Conservation (phyloP, 768 basidiomycete species). For the Mycena alexandri region DNA sequence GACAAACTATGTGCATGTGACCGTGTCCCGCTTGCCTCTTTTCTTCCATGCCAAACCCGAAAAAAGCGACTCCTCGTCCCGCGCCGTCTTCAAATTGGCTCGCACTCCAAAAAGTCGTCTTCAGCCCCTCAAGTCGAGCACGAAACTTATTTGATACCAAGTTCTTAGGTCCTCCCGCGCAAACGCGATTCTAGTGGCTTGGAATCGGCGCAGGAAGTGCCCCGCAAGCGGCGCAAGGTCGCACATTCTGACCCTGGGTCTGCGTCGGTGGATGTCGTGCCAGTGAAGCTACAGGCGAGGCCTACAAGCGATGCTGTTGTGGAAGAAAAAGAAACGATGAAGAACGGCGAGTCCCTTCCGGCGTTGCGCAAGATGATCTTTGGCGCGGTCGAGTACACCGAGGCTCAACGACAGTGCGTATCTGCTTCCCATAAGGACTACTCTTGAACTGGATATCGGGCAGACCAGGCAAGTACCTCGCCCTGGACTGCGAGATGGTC, state of each 20-base stretch:
- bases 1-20: no score
- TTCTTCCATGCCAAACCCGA: no score
- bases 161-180: conserved; percentile 18
- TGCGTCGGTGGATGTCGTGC: conserved; percentile 15
- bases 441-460: conserved; percentile 23
- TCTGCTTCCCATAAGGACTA: not conserved
- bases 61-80: no score
- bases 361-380: conserved; percentile 65
- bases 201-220: conserved; percentile 28
- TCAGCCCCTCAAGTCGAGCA: conserved; percentile 9
- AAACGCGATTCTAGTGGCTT: conserved; percentile 10
- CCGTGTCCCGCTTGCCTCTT: no score
- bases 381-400: conserved; percentile 57
- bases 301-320: not conserved
- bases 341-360: conserved; percentile 63
- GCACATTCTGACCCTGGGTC: conserved; percentile 33
- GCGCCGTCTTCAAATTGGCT: conserved; percentile 63
- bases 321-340: conserved; percentile 38
- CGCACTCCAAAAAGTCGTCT: conserved; percentile 62
- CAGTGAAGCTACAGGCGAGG: conserved; percentile 15
- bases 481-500: conserved; percentile 98
- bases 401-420: conserved; percentile 60
- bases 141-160: not conserved
- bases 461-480: conserved; percentile 80
- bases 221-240: conserved; percentile 48